Evolutionary conservation across 148 eudicot genomes (phyloP), one percentile per base, ranked within the genome.

Genomic region (Camellia japonica): DNA sequence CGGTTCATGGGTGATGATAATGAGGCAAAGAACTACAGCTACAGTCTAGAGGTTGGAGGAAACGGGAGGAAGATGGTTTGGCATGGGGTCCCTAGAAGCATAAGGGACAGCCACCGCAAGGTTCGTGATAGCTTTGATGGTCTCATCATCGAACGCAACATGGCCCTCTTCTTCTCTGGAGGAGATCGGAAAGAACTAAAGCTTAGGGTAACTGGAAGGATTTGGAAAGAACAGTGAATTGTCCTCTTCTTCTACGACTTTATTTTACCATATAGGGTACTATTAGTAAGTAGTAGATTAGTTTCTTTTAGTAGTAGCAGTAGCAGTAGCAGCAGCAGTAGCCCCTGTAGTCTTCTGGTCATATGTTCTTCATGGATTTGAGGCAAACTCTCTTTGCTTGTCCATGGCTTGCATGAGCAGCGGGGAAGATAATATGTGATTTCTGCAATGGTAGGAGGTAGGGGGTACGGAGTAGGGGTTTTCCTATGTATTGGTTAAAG

Each of bases 121-220:
- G 91, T 86, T 6, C 89, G 91, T 71, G 91, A 88, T 71, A 88
- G 89, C 78, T 84, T 84, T 54, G 91, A 88, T 6, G 91, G 91
- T 19, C 91, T 88, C 69, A 86, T 88, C 63, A 86, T 88, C 66
- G 89, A 88, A 76, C 81, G 91, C 61, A 88, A 85, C 68, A 88
- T 90, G 93, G 91, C 93, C 19, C 91, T 90, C 76, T 90, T 90
- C 87, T 90, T 90, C 81, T 90, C 93, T 1, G 93, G 93, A 6
- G 93, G 91, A 20, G 90, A 90, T 54, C 82, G 90, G 79, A 90
- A 90, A 77, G 91, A 90, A 58, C 69, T 90, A 65, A 90, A 90
- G 78, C 87, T 90, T 43, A 81, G 90, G 80, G 87, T 88, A n/a
- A 88, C 88, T 5, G 90, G 90, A 20, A 82, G 88, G 68, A 88